phyloP scores from a whole-genome alignment of 495 filamentous ascomycete genomes.

The Tuber brumale region DNA sequence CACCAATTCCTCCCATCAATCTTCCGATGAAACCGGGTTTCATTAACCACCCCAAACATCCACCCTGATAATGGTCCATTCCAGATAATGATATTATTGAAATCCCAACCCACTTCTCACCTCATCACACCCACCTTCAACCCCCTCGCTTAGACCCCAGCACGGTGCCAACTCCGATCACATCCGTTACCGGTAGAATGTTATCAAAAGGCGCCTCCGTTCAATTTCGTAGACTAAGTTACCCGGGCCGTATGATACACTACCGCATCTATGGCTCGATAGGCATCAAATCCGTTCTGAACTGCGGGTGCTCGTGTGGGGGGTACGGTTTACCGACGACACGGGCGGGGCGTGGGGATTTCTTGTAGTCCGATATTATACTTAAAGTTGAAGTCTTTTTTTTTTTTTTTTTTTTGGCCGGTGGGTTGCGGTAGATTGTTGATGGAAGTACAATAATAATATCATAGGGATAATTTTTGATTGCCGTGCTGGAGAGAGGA shows the following conservation, averaged over 20 bases:
- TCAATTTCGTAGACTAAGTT: not conserved
- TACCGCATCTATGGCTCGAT: not conserved
- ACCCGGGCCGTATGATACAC: not conserved
- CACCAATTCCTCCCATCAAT: not conserved
- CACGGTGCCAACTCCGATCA: not conserved
- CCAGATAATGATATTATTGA: not conserved
- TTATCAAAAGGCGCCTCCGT: not conserved
- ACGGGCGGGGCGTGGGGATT: not conserved
- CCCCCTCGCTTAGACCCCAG: not conserved
- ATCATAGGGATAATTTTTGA: not conserved
- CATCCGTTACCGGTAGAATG: not conserved
- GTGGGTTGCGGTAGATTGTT: not conserved
- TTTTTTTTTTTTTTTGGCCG: not conserved
- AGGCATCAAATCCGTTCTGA: not conserved
- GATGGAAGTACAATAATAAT: not conserved
- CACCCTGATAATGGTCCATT: not conserved
- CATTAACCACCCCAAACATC: not conserved
- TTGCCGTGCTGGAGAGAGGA: not conserved
- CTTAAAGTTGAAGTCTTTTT: not conserved
- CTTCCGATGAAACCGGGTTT: not conserved
- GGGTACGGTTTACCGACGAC: not conserved
- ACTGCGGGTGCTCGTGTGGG: not conserved
- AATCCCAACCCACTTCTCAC: not conserved
- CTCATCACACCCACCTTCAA: not conserved
- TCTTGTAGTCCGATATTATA: not conserved